phyloP scores from a whole-genome alignment of 768 basidiomycete species.

The Plicaturopsis crispa region DNA sequence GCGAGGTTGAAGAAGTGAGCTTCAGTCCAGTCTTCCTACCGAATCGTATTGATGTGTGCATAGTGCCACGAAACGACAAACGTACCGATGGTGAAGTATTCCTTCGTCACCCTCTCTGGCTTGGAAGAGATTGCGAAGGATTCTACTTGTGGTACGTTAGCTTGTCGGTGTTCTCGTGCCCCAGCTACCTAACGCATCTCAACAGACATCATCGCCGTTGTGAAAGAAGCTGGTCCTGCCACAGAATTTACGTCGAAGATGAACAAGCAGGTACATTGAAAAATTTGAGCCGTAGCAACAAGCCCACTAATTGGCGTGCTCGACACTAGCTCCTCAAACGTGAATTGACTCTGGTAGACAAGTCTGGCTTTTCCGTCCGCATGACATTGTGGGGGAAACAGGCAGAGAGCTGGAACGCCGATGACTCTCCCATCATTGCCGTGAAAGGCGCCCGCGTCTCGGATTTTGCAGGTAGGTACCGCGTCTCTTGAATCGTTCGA shows the following conservation, averaged over 20 bases:
- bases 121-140: constrained; percentile 69
- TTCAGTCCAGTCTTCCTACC: background rate
- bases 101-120: constrained; percentile 59
- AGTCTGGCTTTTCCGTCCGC: constrained; percentile 67
- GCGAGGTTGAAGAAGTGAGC: constrained; percentile 78
- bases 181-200: constrained; percentile 1
- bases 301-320: too few relatives aligned
- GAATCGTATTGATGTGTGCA: constrained; percentile 3
- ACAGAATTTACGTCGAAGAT: constrained; percentile 71
- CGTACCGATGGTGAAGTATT: constrained; percentile 79
- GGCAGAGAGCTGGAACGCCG: constrained; percentile 70
- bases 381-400: constrained; percentile 95
- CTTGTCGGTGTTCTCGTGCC: constrained; percentile 1
- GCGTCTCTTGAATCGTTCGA: background rate
- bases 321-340: constrained; percentile 78
- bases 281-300: background rate
- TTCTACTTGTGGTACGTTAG: constrained; percentile 63
- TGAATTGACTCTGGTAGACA: constrained; percentile 84
- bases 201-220: constrained; percentile 80
- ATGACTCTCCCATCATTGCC: constrained; percentile 68
- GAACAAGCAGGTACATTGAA: constrained; percentile 49
- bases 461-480: constrained; percentile 70
- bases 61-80: constrained; percentile 76
- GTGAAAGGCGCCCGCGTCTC: constrained; percentile 93
- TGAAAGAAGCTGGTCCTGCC: constrained; percentile 70